Evolutionary conservation across 164 flowering plant genomes (phyloP).

Genomic region (Sedum album): DNA sequence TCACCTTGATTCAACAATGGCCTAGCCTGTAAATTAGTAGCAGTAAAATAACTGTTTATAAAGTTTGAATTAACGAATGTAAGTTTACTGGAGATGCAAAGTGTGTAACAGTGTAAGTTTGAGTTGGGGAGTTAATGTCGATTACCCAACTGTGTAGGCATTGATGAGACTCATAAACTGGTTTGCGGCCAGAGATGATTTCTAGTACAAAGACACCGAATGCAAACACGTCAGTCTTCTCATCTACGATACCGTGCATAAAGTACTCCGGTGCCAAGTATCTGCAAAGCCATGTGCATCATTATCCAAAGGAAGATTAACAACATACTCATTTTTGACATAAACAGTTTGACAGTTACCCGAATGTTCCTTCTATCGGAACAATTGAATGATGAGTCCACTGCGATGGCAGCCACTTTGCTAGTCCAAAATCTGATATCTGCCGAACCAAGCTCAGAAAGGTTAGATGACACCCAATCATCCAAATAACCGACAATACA

Average conservation of each 20-base stretch:
- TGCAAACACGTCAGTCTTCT: no score
- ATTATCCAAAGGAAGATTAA: constrained; percentile 19
- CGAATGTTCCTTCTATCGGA: constrained; percentile 95
- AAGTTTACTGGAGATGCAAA: neutral
- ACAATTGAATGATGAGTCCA: constrained; percentile 94
- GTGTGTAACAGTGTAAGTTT: neutral
- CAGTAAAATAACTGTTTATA: neutral
- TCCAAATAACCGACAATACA: no score
- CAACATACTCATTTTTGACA: neutral
- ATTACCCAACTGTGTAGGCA: constrained; percentile 87
- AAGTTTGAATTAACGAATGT: neutral
- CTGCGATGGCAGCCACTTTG: constrained; percentile 99
- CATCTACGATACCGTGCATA: no score
- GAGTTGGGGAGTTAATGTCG: neutral
- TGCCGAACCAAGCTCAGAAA: no score
- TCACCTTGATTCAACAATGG: no score
- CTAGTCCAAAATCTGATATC: constrained; percentile 95
- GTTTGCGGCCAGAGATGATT: no score
- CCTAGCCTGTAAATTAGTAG: no score
- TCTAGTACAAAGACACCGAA: no score
- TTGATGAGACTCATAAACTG: no score
- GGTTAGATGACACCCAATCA: no score
- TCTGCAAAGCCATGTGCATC: no score
- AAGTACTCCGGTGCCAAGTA: no score
- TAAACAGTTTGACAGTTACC: constrained; percentile 28